phyloP scores from a whole-genome alignment of 768 basidiomycete species.

The Agrocybe pediades region DNA sequence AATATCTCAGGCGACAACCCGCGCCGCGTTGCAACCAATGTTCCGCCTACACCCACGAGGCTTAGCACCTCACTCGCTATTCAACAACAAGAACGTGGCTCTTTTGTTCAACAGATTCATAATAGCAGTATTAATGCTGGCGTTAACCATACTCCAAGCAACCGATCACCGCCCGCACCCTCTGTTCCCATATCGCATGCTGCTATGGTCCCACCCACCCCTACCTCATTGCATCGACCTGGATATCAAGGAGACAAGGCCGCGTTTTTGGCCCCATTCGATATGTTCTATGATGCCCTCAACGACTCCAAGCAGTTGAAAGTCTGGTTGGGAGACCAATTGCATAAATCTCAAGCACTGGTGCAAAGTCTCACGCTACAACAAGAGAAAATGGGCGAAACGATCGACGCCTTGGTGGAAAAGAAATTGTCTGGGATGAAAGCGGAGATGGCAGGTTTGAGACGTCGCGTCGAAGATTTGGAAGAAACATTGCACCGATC shows the following conservation, averaged over 20 bases:
- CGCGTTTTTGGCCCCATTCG: slow-evolving; percentile 83
- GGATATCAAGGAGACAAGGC: slow-evolving; percentile 65
- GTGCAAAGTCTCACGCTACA: slow-evolving; percentile 55
- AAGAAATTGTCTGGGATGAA: slow-evolving; percentile 58
- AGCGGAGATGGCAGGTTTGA: slow-evolving; percentile 61
- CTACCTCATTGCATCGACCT: slow-evolving; percentile 63
- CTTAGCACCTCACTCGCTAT: slow-evolving; percentile 28
- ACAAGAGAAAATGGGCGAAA: slow-evolving; percentile 62
- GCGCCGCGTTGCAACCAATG: slow-evolving; percentile 56
- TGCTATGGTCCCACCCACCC: slow-evolving; percentile 72
- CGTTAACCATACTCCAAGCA: slow-evolving; percentile 16
- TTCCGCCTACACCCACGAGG: slow-evolving; percentile 74
- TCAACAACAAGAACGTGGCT: not conserved
- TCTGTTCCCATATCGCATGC: slow-evolving; percentile 70
- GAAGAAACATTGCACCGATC: slow-evolving; percentile 47
- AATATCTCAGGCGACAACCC: slow-evolving; percentile 46
- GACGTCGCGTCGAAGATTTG: slow-evolving; percentile 67
- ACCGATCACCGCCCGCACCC: slow-evolving; percentile 44
- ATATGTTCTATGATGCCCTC: slow-evolving; percentile 82
- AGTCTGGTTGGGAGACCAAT: slow-evolving; percentile 72
- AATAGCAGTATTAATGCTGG: slow-evolving; percentile 1
- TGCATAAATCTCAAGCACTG: slow-evolving; percentile 61
- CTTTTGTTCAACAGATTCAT: slow-evolving; percentile 3
- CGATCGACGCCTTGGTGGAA: slow-evolving; percentile 64
- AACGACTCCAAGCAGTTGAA: slow-evolving; percentile 81